Conservation (phyloP, 2,329 filamentous ascomycete genomes). For the Aspergillus sp. region DNA sequence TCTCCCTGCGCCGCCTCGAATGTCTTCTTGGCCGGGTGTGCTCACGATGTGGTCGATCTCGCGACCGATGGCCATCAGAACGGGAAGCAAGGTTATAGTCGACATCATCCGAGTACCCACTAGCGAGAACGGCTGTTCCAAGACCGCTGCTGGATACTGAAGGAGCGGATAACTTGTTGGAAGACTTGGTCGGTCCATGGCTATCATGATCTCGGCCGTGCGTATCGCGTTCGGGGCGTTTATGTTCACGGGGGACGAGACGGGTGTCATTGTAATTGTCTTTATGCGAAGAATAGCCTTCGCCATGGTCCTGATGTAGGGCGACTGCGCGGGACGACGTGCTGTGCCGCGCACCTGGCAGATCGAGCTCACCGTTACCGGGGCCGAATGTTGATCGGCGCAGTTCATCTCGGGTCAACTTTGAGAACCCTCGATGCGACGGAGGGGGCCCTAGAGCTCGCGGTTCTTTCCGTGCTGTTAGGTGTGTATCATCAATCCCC, state of each 20-base stretch:
- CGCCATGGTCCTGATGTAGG: constrained; percentile 50
- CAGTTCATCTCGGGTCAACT: constrained; percentile 30
- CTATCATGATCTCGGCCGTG: constrained; percentile 23
- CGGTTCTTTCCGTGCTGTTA: constrained; percentile 25
- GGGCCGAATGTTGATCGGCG: constrained; percentile 23
- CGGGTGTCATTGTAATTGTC: constrained; percentile 47
- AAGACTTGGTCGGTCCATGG: constrained; percentile 18
- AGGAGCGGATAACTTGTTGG: constrained; percentile 14
- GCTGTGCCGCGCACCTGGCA: constrained; percentile 33
- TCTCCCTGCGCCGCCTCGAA: constrained; percentile 23
- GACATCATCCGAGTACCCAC: constrained; percentile 35
- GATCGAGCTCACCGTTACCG: constrained; percentile 35
- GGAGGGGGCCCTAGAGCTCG: constrained; percentile 38
- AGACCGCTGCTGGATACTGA: constrained; percentile 28
- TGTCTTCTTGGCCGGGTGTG: constrained; percentile 26
- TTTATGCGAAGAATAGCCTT: constrained; percentile 42
- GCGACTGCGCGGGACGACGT: constrained; percentile 46
- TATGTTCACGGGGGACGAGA: constrained; percentile 37
- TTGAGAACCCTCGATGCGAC: constrained; percentile 39
- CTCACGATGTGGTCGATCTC: constrained; percentile 18
- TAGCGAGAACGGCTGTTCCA: constrained; percentile 37
- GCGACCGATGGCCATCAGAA: constrained; percentile 24
- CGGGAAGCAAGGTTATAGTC: constrained; percentile 28
- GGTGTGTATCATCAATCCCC: constrained; percentile 35
- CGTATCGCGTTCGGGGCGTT: constrained; percentile 22